Conservation (phyloP, 108 stramenopile genomes). For the Fragilariopsis cylindrus region DNA sequence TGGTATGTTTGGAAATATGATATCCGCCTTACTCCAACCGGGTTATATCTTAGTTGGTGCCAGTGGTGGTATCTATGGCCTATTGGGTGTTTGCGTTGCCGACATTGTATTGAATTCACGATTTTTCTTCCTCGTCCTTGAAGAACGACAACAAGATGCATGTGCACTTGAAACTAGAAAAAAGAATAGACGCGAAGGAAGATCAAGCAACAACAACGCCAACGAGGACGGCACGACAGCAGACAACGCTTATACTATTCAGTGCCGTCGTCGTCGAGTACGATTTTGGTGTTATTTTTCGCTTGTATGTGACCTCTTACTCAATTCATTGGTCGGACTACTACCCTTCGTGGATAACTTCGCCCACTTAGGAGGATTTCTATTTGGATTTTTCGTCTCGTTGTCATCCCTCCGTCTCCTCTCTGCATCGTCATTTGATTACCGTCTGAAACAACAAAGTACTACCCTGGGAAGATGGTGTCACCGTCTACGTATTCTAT, state of each 20-base stretch:
- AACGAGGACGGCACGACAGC: background rate
- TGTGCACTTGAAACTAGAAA: slow-evolving; percentile 33
- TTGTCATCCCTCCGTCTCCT: slow-evolving; percentile 65
- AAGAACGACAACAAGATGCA: slow-evolving; percentile 20
- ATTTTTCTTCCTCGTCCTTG: slow-evolving; percentile 42
- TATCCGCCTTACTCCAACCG: slow-evolving; percentile 83
- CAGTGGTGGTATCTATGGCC: slow-evolving; percentile 92
- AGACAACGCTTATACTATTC: background rate
- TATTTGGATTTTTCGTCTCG: slow-evolving; percentile 77
- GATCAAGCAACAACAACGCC: background rate
- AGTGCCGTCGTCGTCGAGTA: slow-evolving; percentile 3
- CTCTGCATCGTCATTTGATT: slow-evolving; percentile 60
- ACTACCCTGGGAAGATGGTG: slow-evolving; percentile 13
- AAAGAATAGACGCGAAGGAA: slow-evolving; percentile 32
- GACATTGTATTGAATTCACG: slow-evolving; percentile 90
- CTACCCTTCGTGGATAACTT: slow-evolving; percentile 87
- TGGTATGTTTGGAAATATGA: slow-evolving; percentile 78
- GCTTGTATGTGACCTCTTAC: slow-evolving; percentile 67
- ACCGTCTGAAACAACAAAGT: slow-evolving; percentile 21
- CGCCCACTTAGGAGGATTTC: slow-evolving; percentile 72
- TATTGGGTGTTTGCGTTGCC: slow-evolving; percentile 87
- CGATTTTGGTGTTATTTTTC: slow-evolving; percentile 39
- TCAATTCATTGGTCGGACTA: slow-evolving; percentile 74
- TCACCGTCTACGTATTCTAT: slow-evolving; percentile 32
- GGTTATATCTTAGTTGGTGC: slow-evolving; percentile 84